Base-by-base conservation (phyloP, 2,329 filamentous ascomycete genomes). In the Venturia oleaginea region DNA sequence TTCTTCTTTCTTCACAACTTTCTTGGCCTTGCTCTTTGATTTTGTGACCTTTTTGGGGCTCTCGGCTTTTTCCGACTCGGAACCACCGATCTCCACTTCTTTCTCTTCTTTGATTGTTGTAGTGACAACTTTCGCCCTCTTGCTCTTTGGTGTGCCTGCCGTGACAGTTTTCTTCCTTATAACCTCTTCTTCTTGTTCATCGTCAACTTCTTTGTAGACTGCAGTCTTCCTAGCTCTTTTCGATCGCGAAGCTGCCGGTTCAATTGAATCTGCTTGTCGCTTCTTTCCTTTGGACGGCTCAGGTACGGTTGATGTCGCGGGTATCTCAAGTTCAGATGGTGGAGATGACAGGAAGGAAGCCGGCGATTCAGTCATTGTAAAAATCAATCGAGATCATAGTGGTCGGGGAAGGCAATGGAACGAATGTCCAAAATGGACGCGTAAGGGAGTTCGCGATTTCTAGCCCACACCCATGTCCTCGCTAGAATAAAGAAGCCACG, bases 1-100 rank as follows among this genome's bases (percentile, higher is more conserved):
- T 57, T 68, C 64, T 43, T 70, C 67, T 55, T 59, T 59, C 34
- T 55, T 64, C 19, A 43, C 48, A 10, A 40, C 34, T 11, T 22
- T 43, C 30, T 55, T 64, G 19, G 30, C 22, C 61, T 46, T 54
- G 24, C 11, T 46, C 24, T 27, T 51, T n/a, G 46, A 34, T 32
- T 64, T 64, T 22, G n/a, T 27, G 37, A 43, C n/a, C 7, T 60
- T 37, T 17, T 62, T 15, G 17, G 42, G 61, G 54, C 40, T 38
- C 6, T 24, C 24, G 42, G 15, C 42, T 22, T 11, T 15, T 42
- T 32, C 22, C 19, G 42, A 27, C 19, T 62, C 42, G 13, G 51
- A 57, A 57, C 30, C 30, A 57, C 34, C 34, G 30, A n/a, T 27
- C 42, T 54, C 37, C 11, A 32, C 48, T 19, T 59, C 62, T 24